These are phyloP conservation scores for Jamesozyma jinghongensis DNA, from an alignment of 805 yeast species.

Conservation along the genomic window DNA sequence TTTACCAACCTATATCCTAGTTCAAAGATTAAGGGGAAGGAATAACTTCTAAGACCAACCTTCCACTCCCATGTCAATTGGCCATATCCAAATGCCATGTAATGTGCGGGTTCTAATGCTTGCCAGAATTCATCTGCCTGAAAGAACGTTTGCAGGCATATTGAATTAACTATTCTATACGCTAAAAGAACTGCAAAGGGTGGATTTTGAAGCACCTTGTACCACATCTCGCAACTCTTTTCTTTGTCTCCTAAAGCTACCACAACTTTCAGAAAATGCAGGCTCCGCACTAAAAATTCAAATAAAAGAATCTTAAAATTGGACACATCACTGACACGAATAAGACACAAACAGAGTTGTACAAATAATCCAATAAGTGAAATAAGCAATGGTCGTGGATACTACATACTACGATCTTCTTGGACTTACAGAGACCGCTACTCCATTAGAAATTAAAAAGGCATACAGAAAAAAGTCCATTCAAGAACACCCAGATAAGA, in stretches of 20 bases:
- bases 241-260: no score
- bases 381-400: slow-evolving; percentile 55
- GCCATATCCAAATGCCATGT: slow-evolving; percentile 67
- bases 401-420: slow-evolving; percentile 63
- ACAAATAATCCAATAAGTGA: neutral
- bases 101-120: slow-evolving; percentile 84
- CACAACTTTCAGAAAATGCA: no score
- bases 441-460: slow-evolving; percentile 60
- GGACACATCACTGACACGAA: no score
- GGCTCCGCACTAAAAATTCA: no score
- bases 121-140: slow-evolving; percentile 98
- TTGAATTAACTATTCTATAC: slow-evolving; percentile 51
- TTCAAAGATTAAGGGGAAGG: slow-evolving; percentile 68
- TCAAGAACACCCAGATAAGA: slow-evolving; percentile 73
- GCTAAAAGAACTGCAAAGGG: slow-evolving; percentile 26
- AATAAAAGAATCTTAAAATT: no score
- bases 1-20: slow-evolving; percentile 14
- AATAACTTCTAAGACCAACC: slow-evolving; percentile 59
- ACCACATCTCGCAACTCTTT: neutral
- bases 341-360: neutral
- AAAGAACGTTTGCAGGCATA: slow-evolving; percentile 63
- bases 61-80: slow-evolving; percentile 93
- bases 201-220: neutral
- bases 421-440: slow-evolving; percentile 49
- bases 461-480: slow-evolving; percentile 73